Percentiles rank a stretch among this genome's conserved stretches.
These are phyloP conservation scores for Boletus rubescentipes DNA, from an alignment of 768 basidiomycete genomes.

Conservation along the genomic window DNA sequence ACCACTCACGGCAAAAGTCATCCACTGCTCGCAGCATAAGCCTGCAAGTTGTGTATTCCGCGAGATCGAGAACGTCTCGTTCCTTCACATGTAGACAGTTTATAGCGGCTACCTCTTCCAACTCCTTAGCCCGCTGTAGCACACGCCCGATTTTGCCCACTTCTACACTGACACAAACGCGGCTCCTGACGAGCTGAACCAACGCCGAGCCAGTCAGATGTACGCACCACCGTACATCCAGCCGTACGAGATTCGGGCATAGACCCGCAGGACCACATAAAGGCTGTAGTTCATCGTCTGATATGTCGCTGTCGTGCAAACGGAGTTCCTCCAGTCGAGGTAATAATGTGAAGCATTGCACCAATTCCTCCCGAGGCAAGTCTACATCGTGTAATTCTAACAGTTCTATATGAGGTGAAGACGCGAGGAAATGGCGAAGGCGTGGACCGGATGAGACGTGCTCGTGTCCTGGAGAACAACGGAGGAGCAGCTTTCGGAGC, in stretches of 20 bases:
- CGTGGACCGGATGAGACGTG: conserved; percentile 28
- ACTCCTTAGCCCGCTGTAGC: conserved; percentile 24
- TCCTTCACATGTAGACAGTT: conserved; percentile 59
- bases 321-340: conserved; percentile 46
- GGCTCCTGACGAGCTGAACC: conserved; percentile 47
- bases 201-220: conserved; percentile 51
- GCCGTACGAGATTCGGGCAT: conserved; percentile 46
- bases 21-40: conserved; percentile 40
- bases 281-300: conserved; percentile 41
- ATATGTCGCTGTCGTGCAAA: conserved; percentile 58
- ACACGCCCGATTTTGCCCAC: background rate
- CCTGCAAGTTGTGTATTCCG: conserved; percentile 45
- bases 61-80: conserved; percentile 51
- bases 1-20: conserved; percentile 56
- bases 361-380: conserved; percentile 39
- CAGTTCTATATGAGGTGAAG: conserved; percentile 36
- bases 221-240: conserved; percentile 63
- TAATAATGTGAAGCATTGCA: conserved; percentile 35
- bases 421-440: conserved; percentile 30
- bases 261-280: conserved; percentile 40
- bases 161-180: conserved; percentile 21
- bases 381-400: conserved; percentile 53
- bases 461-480: conserved; percentile 27
- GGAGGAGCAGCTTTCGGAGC: conserved; percentile 41
- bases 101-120: conserved; percentile 50